phyloP scores from a whole-genome alignment of 2,329 filamentous ascomycete species.

The Torrubiellomyces zombiae region DNA sequence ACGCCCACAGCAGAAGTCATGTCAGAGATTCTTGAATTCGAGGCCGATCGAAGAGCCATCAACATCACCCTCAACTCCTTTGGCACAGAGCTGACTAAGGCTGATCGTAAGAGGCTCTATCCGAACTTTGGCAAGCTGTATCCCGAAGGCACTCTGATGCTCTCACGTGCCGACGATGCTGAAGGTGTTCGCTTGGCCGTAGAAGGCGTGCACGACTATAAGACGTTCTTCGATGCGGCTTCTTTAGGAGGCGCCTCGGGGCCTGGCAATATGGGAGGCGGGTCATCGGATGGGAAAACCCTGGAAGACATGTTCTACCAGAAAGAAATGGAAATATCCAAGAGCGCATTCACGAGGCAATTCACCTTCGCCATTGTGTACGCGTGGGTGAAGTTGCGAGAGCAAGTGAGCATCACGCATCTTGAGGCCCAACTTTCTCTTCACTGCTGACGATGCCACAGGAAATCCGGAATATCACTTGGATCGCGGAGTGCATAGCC shows the following conservation, averaged over 20 bases:
- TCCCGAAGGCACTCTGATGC: slow-evolving; percentile 86
- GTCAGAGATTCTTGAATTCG: slow-evolving; percentile 90
- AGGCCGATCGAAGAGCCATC: slow-evolving; percentile 90
- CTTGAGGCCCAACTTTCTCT: too few species aligned
- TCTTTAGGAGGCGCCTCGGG: slow-evolving; percentile 56
- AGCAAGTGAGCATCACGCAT: slow-evolving; percentile 88
- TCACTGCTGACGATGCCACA: slow-evolving; percentile 24
- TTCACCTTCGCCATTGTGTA: slow-evolving; percentile 94
- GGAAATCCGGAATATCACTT: slow-evolving; percentile 99
- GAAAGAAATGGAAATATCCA: slow-evolving; percentile 98
- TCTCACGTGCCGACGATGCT: slow-evolving; percentile 84
- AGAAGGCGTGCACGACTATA: slow-evolving; percentile 86
- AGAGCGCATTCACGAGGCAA: slow-evolving; percentile 85
- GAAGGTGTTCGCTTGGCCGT: slow-evolving; percentile 89
- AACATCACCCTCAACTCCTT: slow-evolving; percentile 99
- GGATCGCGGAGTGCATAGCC: slow-evolving; percentile 98
- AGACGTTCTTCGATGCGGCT: slow-evolving; percentile 86
- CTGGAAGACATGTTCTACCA: slow-evolving; percentile 97
- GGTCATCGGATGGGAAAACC: slow-evolving; percentile 69
- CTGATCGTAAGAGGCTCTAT: slow-evolving; percentile 90
- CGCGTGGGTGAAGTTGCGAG: slow-evolving; percentile 91
- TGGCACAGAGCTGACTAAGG: slow-evolving; percentile 86
- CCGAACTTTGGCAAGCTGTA: slow-evolving; percentile 82
- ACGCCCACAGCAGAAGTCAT: slow-evolving; percentile 90
- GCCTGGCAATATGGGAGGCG: slow-evolving; percentile 70